Base-by-base conservation (phyloP, 1,284 basidiomycete genomes). In the Golubevia sp. region DNA sequence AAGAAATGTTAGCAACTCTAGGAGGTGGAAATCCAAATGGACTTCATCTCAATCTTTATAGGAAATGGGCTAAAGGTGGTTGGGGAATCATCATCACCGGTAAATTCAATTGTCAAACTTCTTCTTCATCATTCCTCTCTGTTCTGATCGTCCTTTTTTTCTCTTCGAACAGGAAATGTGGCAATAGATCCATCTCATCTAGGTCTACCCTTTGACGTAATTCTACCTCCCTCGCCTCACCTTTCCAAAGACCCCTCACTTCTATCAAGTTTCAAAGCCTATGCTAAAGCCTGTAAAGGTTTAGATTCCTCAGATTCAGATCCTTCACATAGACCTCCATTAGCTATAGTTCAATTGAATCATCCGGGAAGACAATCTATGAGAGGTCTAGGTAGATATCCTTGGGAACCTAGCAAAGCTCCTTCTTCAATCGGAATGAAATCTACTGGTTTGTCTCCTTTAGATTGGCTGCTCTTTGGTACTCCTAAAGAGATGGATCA, bases 41-140 rank as follows among this genome's bases (percentile, higher is more conserved):
- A 52, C 13, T 67, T 15, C 67, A 71, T 30, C 68, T 71, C 24
- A 55, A 65, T n/a, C 72, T 82, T n/a, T 82, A 82, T 56, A 62
- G 65, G 20, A 64, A 71, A 8, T 82, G 79, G 78, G 78, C 79
- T 21, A 62, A 75, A n/a, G 76, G 69, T 1, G 73, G 70, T 15
- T 82, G 80, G 80, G 80, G 80, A 8, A 72, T 82, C 50, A 73
- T 82, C 62, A 78, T 81, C 65, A 82, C 80, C 7, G 63, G 57
- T 23, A 34, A 59, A 13, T 27, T 1, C n/a, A 49, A 56, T 24
- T 30, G 3, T 26, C 15, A 56, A 49, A 58, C 1, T n/a, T 54
- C 4, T 11, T 34, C 11, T 34, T 11, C 30, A 34, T 34, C 30
- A 11, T n/a, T 34, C 30, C 5, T 34, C 30, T 34, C 30, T 5